Percentiles rank a stretch among this genome's conserved stretches.
These are phyloP conservation scores for Gossypium herbaceum DNA, from an alignment of 345 rosid genomes.

Conservation along the genomic window DNA sequence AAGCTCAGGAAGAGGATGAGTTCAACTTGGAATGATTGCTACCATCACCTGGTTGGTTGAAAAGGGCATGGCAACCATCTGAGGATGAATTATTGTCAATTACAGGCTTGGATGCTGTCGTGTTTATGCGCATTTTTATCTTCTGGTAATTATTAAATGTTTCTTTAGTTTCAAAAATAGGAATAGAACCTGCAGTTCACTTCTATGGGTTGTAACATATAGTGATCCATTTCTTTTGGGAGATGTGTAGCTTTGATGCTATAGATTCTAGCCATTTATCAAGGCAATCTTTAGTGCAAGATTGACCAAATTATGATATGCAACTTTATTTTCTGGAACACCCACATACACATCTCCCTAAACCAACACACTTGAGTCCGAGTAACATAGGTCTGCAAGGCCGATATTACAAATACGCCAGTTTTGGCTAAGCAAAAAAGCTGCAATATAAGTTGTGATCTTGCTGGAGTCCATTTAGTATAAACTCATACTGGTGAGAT, in stretches of 20 bases:
- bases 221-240: background rate
- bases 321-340: background rate
- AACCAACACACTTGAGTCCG: background rate
- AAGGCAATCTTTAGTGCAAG: background rate
- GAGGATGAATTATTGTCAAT: constrained; percentile 57
- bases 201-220: background rate
- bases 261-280: background rate
- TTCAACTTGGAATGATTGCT: constrained; percentile 63
- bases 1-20: constrained; percentile 24
- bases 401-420: background rate
- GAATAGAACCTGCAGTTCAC: background rate
- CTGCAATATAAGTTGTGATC: background rate
- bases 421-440: background rate
- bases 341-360: background rate
- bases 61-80: constrained; percentile 59
- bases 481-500: background rate
- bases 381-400: background rate
- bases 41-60: constrained; percentile 86
- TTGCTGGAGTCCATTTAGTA: background rate
- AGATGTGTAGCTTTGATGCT: background rate
- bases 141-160: constrained; percentile 46
- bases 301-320: background rate
- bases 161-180: background rate
- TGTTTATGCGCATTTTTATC: constrained; percentile 60
- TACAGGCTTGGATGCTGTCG: constrained; percentile 76